Base-by-base conservation (phyloP, 2,329 filamentous ascomycete genomes). In the Pseudocercospora macadamiae region DNA sequence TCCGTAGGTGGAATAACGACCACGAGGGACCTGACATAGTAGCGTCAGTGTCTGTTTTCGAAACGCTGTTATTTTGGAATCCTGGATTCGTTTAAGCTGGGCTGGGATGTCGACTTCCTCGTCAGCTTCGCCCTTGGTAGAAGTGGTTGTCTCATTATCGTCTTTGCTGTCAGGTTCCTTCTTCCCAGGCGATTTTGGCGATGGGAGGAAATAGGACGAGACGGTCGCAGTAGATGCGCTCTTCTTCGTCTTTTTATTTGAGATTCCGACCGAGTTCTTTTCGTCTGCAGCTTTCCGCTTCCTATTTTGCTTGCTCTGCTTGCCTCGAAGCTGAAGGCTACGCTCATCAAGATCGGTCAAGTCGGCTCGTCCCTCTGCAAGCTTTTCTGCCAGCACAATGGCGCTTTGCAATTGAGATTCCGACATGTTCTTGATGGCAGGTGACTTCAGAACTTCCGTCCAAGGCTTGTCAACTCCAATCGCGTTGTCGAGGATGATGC, bases 21-120 rank as follows among this genome's bases (percentile, higher is more conserved):
- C 73, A 3, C 60, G 54, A 1, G 74, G 73, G 19, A 76, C 68
- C 51, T 71, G 66, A 54, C 68, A 72, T 21, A 76, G 68, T 37
- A 75, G 65, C 3, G 63, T 65, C 34, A 75, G 68, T 18, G 68
- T 70, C 47, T 67, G 65, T 53, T 73, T 74, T 23, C 80, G 80
- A 71, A 81, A 82, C 14, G 78, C 74, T 2, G 80, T 82, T 18
- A 84, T 75, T n/a, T 74, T 74, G 51, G 81, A 78, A 23, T 71
- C 66, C 25, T 72, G 68, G 62, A 82, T 80, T 53, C 76, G 74
- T 19, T 66, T 66, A 45, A 80, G 74, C 23, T 71, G 61, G 8
- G 47, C 32, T 18, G 62, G 44, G 51, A 70, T 66, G 32, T 67
- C 54, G 49, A 58, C 34, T 18, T 59, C 44, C 12, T 55, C 26